phyloP scores from a whole-genome alignment of 2,329 filamentous ascomycete genomes.

The Harringtonia lauricola region DNA sequence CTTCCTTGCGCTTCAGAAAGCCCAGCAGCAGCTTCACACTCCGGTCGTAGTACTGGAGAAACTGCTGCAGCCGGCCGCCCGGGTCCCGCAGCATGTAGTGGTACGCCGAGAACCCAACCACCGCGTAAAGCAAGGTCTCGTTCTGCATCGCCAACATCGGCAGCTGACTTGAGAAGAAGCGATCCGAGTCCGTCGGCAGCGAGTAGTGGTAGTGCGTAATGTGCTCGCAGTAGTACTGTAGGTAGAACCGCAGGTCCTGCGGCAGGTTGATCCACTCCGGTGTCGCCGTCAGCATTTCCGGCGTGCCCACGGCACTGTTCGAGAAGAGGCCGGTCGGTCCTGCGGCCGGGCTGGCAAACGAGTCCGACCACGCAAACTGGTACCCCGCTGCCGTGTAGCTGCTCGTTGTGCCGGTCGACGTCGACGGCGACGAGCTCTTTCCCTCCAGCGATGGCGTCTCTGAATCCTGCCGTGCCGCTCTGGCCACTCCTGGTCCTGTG shows the following conservation, averaged over 20 bases:
- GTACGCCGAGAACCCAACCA: conserved; percentile 84
- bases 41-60: conserved; percentile 82
- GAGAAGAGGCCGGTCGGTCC: not conserved
- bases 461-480: conserved; percentile 28
- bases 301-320: conserved; percentile 18
- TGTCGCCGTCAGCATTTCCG: conserved; percentile 14
- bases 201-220: conserved; percentile 78
- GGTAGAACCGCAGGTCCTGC: conserved; percentile 63
- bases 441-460: conserved; percentile 42
- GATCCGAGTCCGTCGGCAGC: conserved; percentile 55
- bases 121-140: conserved; percentile 73
- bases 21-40: conserved; percentile 68
- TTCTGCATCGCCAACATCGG: conserved; percentile 60
- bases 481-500: not conserved
- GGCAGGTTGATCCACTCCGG: conserved; percentile 48
- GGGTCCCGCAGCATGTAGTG: conserved; percentile 64
- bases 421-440: conserved; percentile 41
- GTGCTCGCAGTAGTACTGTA: conserved; percentile 67
- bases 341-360: not conserved
- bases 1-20: conserved; percentile 59
- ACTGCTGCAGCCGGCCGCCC: conserved; percentile 64
- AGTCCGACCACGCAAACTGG: conserved; percentile 12
- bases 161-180: conserved; percentile 64
- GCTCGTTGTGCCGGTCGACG: conserved; percentile 31
- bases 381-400: conserved; percentile 21